Percentiles rank a stretch among this genome's conserved stretches.
Conservation (phyloP, 2,329 filamentous ascomycete species). For the Metarhizium humberi region DNA sequence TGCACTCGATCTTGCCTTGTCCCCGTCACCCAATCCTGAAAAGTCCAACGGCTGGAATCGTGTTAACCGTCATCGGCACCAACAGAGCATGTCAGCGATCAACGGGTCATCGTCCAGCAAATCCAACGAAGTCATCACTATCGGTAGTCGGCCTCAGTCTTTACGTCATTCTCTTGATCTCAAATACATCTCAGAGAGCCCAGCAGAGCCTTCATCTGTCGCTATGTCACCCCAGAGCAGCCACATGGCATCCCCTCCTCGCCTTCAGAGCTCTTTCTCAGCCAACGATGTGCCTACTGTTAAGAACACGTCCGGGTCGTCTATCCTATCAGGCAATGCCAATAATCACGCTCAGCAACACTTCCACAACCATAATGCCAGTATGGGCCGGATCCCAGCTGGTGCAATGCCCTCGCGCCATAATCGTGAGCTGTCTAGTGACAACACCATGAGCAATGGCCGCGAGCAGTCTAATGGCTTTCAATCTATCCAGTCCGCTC, state of each 20-base stretch:
- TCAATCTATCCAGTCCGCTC: slow-evolving; percentile 56
- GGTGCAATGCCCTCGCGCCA: slow-evolving; percentile 58
- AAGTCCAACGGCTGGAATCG: slow-evolving; percentile 42
- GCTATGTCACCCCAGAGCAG: slow-evolving; percentile 38
- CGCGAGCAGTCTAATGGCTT: slow-evolving; percentile 40
- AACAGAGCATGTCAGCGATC: slow-evolving; percentile 47
- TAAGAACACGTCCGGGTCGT: slow-evolving; percentile 54
- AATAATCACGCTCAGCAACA: slow-evolving; percentile 55
- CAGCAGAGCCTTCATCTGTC: slow-evolving; percentile 25
- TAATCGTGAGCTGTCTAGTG: slow-evolving; percentile 59
- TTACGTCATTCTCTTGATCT: slow-evolving; percentile 50
- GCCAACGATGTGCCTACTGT: slow-evolving; percentile 80
- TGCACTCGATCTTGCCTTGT: slow-evolving; percentile 69
- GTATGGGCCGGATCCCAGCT: slow-evolving; percentile 67
- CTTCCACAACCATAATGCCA: slow-evolving; percentile 72
- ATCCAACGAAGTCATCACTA: slow-evolving; percentile 34
- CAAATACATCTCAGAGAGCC: slow-evolving; percentile 39
- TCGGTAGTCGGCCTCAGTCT: slow-evolving; percentile 38
- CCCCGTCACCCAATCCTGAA: slow-evolving; percentile 57
- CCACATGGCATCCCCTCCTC: slow-evolving; percentile 56
- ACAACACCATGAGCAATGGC: slow-evolving; percentile 28
- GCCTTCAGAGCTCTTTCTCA: slow-evolving; percentile 82
- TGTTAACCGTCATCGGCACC: slow-evolving; percentile 59
- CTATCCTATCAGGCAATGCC: slow-evolving; percentile 32
- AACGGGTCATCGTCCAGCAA: slow-evolving; percentile 30